Base-by-base conservation (phyloP, 2,329 filamentous ascomycete species). In the Epichloe gansuensis region DNA sequence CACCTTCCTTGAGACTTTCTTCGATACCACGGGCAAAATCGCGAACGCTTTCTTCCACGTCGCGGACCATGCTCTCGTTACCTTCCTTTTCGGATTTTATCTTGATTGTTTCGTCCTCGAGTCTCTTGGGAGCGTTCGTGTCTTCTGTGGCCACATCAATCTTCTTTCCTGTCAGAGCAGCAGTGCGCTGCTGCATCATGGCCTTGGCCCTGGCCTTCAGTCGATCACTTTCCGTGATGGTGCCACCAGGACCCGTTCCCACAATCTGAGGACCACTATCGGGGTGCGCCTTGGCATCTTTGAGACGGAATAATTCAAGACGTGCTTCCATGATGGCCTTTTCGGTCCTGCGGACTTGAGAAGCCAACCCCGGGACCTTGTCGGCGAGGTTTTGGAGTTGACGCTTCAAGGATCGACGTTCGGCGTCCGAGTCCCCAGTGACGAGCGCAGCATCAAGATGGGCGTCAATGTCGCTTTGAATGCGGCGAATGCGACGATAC, bases 131-230 rank as follows among this genome's bases (percentile, higher is more conserved):
- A 3, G 88, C 88, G 57, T 87, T 88, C 28, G 79, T 77, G 57
- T 91, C 85, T 58, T 94, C 88, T 55, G 84, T 79, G 46, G 72
- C 74, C 2, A 74, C 68, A 39, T 88, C 82, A 46, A 85, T 73
- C 64, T 91, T 90, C 68, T 85, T 89, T 53, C 93, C 93, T 23
- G 90, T 89, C 57, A 98, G 73, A 17, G 93, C 91, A 52, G 93
- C 93, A 59, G 93, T 91, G 55, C 93, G 86, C 63, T 95, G 91
- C 71, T 97, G 91, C 93, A 98, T 98, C 83, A 96, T 95, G 41
- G 91, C 91, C 71, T 91, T 95, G 35, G 93, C 91, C 60, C 91
- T 83, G 38, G 93, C 93, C 73, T 96, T 97, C 59, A 97, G 80
- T 51, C 91, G 83, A 69, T 98, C 93, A 3, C 89, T 86, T 69